Evolutionary conservation across 148 eudicot species (phyloP).

Genomic region (Fagopyrum tataricum): DNA sequence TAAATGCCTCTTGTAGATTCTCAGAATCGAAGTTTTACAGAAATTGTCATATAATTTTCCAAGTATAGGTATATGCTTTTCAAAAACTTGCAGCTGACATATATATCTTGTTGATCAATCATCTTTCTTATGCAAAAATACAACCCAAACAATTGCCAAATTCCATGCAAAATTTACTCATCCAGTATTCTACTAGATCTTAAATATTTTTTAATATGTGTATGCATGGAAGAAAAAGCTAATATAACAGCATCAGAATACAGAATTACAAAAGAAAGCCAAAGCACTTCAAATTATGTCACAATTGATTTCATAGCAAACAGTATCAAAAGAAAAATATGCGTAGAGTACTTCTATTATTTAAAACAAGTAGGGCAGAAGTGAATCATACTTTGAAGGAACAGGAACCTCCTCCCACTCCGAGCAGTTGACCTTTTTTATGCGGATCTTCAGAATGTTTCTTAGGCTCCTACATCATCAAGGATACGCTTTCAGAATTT

Average conservation of each 20-base stretch:
- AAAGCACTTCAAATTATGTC: not conserved
- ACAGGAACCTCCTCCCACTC: constrained; percentile 57
- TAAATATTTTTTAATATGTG: not conserved
- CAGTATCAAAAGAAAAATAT: not conserved
- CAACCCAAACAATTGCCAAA: not conserved
- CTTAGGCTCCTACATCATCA: constrained; percentile 49
- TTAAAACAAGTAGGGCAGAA: not conserved
- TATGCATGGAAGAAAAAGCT: not conserved
- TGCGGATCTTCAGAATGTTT: constrained; percentile 47
- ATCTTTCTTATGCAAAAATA: not conserved
- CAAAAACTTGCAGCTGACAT: not conserved
- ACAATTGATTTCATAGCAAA: not conserved
- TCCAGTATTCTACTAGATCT: not conserved
- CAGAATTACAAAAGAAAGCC: not conserved
- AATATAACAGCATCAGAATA: not conserved
- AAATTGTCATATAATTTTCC: not conserved
- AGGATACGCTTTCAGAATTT: not conserved
- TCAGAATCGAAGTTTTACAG: not conserved
- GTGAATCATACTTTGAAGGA: constrained; percentile 43
- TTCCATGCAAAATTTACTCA: not conserved
- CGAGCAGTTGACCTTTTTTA: constrained; percentile 48
- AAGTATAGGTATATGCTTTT: not conserved
- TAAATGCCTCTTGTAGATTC: not conserved
- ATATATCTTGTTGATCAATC: not conserved
- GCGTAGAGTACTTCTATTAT: not conserved